phyloP scores from a whole-genome alignment of 2,329 filamentous ascomycete genomes.

The Aspergillus pseudotamarii region DNA sequence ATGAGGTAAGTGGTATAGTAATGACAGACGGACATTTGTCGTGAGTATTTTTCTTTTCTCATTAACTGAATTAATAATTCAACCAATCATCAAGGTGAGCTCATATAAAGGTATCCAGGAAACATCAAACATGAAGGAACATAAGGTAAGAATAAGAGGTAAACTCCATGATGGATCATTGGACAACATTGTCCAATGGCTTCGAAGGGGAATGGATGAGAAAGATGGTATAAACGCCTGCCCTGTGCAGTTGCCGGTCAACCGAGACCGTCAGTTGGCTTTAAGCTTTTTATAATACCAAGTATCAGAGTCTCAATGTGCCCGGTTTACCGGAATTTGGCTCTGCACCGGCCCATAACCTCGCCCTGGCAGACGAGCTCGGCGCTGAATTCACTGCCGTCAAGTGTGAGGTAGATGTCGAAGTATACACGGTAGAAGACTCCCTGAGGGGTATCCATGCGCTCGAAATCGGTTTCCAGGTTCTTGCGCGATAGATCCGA shows the following conservation, averaged over 20 bases:
- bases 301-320: slow-evolving; percentile 7
- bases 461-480: slow-evolving; percentile 97
- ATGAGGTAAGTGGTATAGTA: not conserved
- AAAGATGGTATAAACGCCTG: slow-evolving; percentile 17
- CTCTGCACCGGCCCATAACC: slow-evolving; percentile 95
- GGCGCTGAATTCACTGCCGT: slow-evolving; percentile 96
- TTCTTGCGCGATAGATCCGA: slow-evolving; percentile 97
- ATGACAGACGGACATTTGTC: not conserved
- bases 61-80: slow-evolving; percentile 13
- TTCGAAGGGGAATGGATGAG: slow-evolving; percentile 6
- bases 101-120: slow-evolving; percentile 21
- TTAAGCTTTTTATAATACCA: not conserved
- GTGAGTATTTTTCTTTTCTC: slow-evolving; percentile 5
- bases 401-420: slow-evolving; percentile 82
- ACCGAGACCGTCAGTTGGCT: slow-evolving; percentile 2
- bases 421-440: slow-evolving; percentile 82
- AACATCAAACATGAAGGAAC: slow-evolving; percentile 2
- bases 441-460: slow-evolving; percentile 98
- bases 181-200: slow-evolving; percentile 3
- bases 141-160: slow-evolving; percentile 6
- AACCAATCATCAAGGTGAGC: slow-evolving; percentile 12
- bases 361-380: slow-evolving; percentile 99
- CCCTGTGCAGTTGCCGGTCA: slow-evolving; percentile 16
- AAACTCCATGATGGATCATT: slow-evolving; percentile 8
- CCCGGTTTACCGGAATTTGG: slow-evolving; percentile 71